Base-by-base conservation (phyloP, 1,284 basidiomycete species). In the Ceratobasidium sp. region DNA sequence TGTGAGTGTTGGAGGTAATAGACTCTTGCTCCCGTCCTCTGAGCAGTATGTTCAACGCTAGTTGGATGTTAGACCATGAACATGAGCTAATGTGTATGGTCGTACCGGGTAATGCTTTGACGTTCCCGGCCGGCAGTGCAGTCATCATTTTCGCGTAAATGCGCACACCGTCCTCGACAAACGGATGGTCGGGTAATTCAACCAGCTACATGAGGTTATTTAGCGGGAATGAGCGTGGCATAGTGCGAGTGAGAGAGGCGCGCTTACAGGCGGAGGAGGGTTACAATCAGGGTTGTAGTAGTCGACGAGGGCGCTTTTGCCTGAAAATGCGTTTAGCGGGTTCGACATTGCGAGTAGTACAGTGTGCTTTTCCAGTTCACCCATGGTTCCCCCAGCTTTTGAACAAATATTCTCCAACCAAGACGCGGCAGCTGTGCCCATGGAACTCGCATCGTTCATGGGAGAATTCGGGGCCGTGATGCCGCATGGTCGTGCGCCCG, bases 81-180 rank as follows among this genome's bases (percentile, higher is more conserved):
- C 7, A 14, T 27, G 43, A 1, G n/a, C 13, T n/a, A 31, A 13
- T 3, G n/a, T 27, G 43, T 22, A 39, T 34, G n/a, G 16, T 7
- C 56, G 14, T 39, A 37, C 71, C 71, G 4, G 71, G 71, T 1
- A 73, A 37, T 0, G 71, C 59, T 16, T 73, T 73, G 22, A 73
- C 71, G 34, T 73, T 73, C 8, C 71, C 71, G 14, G 71, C 71
- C 0, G 71, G 71, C 16, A 73, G 49, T 1, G 49, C 46, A 16
- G 71, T 73, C 46, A 73, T 59, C 71, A 73, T 62, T 48, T 73
- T 73, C 14, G 71, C 71, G 43, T 73, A 73, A 8, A 73, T 73
- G 34, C 59, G 46, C n/a, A 73, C 59, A 13, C 39, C 39, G 11
- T 73, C 71, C 7, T 43, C 46, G n/a, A 53, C 34, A 49, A 73